These are phyloP conservation scores for Byssoonygena ceratinophila DNA, from an alignment of 2,329 filamentous ascomycete species.

Conservation along the genomic window DNA sequence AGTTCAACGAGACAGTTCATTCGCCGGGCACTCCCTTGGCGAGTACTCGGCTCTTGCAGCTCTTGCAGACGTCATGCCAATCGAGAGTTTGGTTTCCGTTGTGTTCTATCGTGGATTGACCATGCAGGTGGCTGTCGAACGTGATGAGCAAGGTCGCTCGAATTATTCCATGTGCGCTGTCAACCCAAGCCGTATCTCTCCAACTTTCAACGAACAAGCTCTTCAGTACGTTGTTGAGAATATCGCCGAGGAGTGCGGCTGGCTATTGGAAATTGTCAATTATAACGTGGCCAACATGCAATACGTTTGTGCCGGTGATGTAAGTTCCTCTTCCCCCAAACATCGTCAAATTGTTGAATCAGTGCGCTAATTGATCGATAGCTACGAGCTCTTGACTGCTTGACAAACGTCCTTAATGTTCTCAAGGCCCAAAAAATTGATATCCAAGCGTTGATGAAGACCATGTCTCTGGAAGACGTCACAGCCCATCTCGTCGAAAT, in stretches of 20 bases:
- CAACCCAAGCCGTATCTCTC: constrained; percentile 95
- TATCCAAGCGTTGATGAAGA: constrained; percentile 83
- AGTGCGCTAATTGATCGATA: constrained; percentile 19
- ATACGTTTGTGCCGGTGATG: constrained; percentile 57
- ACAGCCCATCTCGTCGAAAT: constrained; percentile 84
- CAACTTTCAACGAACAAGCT: constrained; percentile 96
- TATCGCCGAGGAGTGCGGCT: constrained; percentile 84
- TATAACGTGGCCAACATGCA: constrained; percentile 66
- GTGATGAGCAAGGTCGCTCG: constrained; percentile 80
- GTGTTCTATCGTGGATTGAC: constrained; percentile 98
- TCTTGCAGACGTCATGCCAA: constrained; percentile 97
- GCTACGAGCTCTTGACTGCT: constrained; percentile 54
- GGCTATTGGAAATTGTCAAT: constrained; percentile 98
- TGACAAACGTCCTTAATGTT: constrained; percentile 79
- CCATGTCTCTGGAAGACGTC: constrained; percentile 76
- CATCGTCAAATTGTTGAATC: background rate
- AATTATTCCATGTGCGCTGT: constrained; percentile 99
- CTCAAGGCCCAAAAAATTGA: constrained; percentile 96
- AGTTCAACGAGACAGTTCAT: constrained; percentile 90
- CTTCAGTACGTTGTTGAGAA: constrained; percentile 94
- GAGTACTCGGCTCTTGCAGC: constrained; percentile 97
- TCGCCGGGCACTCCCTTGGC: constrained; percentile 93
- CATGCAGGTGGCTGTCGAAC: constrained; percentile 98
- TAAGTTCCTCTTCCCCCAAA: constrained; percentile 24
- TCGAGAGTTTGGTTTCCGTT: constrained; percentile 93